Conservation (phyloP, 148 eudicot genomes). For the Rhododendron vialii region DNA sequence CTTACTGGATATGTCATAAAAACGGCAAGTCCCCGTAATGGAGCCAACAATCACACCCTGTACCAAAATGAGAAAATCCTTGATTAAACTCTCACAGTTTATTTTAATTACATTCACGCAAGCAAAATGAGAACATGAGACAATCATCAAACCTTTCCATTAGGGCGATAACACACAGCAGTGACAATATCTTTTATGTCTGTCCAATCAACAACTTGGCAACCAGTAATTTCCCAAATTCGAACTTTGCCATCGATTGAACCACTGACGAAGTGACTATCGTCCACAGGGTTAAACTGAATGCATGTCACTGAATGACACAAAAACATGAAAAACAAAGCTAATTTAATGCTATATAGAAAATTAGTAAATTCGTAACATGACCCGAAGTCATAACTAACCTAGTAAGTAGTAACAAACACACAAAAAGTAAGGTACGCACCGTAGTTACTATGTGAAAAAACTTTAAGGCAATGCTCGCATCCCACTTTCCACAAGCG, state of each 20-base stretch:
- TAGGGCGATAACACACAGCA: slow-evolving; percentile 82
- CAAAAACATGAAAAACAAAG: slow-evolving; percentile 7
- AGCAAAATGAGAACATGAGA: slow-evolving; percentile 1
- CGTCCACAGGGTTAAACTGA: slow-evolving; percentile 82
- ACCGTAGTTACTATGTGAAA: slow-evolving; percentile 83
- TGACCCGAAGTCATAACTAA: neutral
- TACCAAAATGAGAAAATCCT: slow-evolving; percentile 5
- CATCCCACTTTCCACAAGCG: slow-evolving; percentile 86
- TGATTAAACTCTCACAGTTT: neutral
- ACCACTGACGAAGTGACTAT: slow-evolving; percentile 83
- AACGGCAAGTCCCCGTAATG: slow-evolving; percentile 59
- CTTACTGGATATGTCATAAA: slow-evolving; percentile 55
- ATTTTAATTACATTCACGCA: neutral
- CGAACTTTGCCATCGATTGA: slow-evolving; percentile 98
- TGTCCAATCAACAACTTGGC: slow-evolving; percentile 82
- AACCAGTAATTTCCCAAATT: slow-evolving; percentile 59
- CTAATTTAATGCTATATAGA: neutral
- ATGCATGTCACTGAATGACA: slow-evolving; percentile 77
- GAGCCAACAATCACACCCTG: slow-evolving; percentile 85
- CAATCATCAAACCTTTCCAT: slow-evolving; percentile 59
- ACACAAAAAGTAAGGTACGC: slow-evolving; percentile 8
- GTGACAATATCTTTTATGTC: slow-evolving; percentile 81
- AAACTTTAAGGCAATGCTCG: slow-evolving; percentile 60
- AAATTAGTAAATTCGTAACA: neutral
- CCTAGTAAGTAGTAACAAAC: neutral